phyloP scores from a whole-genome alignment of 2,329 filamentous ascomycete species.

The Apiospora hydei region DNA sequence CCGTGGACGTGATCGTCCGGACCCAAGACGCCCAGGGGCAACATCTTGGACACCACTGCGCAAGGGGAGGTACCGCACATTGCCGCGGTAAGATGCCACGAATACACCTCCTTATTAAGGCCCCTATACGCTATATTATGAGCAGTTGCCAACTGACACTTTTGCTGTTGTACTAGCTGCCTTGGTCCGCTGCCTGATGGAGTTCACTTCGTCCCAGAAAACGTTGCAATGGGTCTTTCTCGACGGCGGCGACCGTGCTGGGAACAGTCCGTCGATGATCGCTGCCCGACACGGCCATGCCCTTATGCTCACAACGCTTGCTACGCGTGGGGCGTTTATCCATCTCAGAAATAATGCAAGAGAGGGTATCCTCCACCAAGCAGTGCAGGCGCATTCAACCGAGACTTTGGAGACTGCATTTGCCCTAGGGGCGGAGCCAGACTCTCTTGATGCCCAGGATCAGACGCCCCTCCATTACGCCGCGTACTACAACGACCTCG shows the following conservation, averaged over 20 bases:
- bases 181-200: background rate
- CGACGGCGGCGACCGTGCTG: background rate
- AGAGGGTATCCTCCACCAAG: background rate
- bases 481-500: background rate
- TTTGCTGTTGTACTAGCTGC: background rate
- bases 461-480: background rate
- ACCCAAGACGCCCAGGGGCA: background rate
- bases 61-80: background rate
- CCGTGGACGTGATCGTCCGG: background rate
- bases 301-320: background rate
- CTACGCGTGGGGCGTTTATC: background rate
- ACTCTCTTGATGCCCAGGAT: background rate
- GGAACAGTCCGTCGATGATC: background rate
- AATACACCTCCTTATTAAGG: background rate
- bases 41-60: background rate
- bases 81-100: background rate
- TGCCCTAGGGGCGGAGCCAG: background rate
- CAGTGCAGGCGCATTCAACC: background rate
- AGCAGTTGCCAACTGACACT: background rate
- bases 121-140: background rate
- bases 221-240: background rate
- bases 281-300: background rate
- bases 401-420: background rate
- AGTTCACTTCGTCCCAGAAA: background rate
- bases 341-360: background rate